A percentile compares a stretch with the other conserved stretches of the same genome.
phyloP scores from a whole-genome alignment of 352 stramenopile genomes.

The Thraustochytrium striatum region DNA sequence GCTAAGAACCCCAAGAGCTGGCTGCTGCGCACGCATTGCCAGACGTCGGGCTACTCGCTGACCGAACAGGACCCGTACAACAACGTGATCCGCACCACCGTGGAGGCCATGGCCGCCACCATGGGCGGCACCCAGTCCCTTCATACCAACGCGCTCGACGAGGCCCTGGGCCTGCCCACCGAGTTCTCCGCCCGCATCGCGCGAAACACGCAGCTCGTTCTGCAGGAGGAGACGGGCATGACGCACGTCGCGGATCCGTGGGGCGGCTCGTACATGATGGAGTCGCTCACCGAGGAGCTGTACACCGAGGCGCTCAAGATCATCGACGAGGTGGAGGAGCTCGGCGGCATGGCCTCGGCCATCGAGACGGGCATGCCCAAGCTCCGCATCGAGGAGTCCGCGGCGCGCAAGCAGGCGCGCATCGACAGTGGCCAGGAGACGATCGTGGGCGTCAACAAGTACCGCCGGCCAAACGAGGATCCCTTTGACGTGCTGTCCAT shows the following conservation, averaged over 20 bases:
- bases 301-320: slow-evolving; percentile 69
- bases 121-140: slow-evolving; percentile 92
- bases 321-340: slow-evolving; percentile 77
- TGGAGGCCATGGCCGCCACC: slow-evolving; percentile 86
- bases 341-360: slow-evolving; percentile 92
- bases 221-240: slow-evolving; percentile 92
- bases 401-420: slow-evolving; percentile 87
- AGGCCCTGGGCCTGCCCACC: slow-evolving; percentile 91
- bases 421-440: slow-evolving; percentile 89
- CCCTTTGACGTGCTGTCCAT: slow-evolving; percentile 86
- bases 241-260: slow-evolving; percentile 89
- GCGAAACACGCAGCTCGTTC: slow-evolving; percentile 94
- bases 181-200: slow-evolving; percentile 91
- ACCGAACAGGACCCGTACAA: slow-evolving; percentile 96
- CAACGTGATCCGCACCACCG: slow-evolving; percentile 93
- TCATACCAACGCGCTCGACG: slow-evolving; percentile 95
- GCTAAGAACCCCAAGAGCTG: slow-evolving; percentile 89
- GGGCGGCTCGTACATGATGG: slow-evolving; percentile 95
- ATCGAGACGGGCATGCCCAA: slow-evolving; percentile 94
- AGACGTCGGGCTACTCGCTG: slow-evolving; percentile 91
- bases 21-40: slow-evolving; percentile 90
- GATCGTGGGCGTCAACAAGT: slow-evolving; percentile 96
- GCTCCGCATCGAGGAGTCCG: slow-evolving; percentile 90
- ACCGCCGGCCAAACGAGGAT: slow-evolving; percentile 73
- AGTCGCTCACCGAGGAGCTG: slow-evolving; percentile 86